Base-by-base conservation (phyloP, 75 land plant species). In the Pinus albicaulis region DNA sequence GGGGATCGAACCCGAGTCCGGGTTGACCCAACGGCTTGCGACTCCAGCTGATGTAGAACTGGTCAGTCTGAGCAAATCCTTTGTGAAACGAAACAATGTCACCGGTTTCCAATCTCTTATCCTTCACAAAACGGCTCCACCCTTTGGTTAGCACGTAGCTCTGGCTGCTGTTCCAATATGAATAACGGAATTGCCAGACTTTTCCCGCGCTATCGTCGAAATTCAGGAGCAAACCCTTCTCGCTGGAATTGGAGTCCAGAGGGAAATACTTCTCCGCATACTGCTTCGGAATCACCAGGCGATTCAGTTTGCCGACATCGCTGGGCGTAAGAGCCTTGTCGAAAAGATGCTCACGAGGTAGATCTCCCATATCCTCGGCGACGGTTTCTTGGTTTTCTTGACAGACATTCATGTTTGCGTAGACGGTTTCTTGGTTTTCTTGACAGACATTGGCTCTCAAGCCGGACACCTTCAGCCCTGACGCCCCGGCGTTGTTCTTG, bases 101-200 rank as follows among this genome's bases (percentile, higher is more conserved):
- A 2, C 84, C 88, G 4, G 87, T 87, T 53, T 78, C 82, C 28
- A 92, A 73, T 5, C 69, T 64, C 79, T 86, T 92, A 26, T 86
- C 91, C 86, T 89, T 92, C 64, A 92, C 94, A 71, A 89, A 93
- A 12, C 86, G 63, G 75, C 83, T 91, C 94, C 95, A 93, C 12
- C 95, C 95, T 68, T 85, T 90, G 0, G 94, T 88, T 62, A 92
- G 85, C 65, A 90, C 94, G 75, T 76, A 92, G 76, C 93, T 91
- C 66, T 91, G 94, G 85, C 93, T 88, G 64, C 95, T 92, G 36
- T 78, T 90, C 95, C 95, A 92, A 70, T 92, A 92, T 12, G 90
- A 92, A 76, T 92, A 92, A 13, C 95, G 72, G 57, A 92, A 92
- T 58, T 82, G 76, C 95, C 95, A 92, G 2, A 55, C 34, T 71